Percentiles rank a stretch among this genome's conserved stretches.
Conservation (phyloP, 768 basidiomycete species). For the Mycena venus region DNA sequence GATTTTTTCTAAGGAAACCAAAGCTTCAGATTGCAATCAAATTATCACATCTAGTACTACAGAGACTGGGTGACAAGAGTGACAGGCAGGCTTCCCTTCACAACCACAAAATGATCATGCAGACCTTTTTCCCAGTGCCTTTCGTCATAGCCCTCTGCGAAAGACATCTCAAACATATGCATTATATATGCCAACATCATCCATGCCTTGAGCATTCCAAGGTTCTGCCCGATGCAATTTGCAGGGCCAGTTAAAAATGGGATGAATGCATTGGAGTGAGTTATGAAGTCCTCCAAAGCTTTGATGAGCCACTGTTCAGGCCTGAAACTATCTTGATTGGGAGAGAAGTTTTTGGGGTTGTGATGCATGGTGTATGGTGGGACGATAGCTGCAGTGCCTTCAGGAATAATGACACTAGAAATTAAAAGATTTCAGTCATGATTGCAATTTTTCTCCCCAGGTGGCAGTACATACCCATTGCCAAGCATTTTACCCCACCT, state of each 20-base stretch:
- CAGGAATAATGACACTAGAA: neutral
- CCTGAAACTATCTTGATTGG: neutral
- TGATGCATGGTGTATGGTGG: neutral
- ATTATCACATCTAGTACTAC: too few relatives aligned
- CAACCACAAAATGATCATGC: neutral
- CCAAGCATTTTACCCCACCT: neutral
- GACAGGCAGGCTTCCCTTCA: neutral
- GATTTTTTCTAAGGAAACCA: too few relatives aligned
- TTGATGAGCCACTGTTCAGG: neutral
- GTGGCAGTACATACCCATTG: neutral
- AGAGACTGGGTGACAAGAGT: too few relatives aligned
- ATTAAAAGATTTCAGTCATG: too few relatives aligned
- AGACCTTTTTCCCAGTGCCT: neutral
- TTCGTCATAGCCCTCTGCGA: neutral
- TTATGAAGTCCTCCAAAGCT: neutral
- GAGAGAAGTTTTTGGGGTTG: neutral
- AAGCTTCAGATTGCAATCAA: too few relatives aligned
- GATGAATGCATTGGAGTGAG: neutral
- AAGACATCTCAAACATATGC: neutral
- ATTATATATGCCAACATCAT: neutral
- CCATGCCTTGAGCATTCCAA: neutral
- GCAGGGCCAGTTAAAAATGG: neutral
- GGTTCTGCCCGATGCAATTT: neutral
- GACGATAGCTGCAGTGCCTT: neutral
- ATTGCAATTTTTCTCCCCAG: too few relatives aligned